phyloP scores from a whole-genome alignment of 2,329 filamentous ascomycete genomes.

The Truncatella angustata region DNA sequence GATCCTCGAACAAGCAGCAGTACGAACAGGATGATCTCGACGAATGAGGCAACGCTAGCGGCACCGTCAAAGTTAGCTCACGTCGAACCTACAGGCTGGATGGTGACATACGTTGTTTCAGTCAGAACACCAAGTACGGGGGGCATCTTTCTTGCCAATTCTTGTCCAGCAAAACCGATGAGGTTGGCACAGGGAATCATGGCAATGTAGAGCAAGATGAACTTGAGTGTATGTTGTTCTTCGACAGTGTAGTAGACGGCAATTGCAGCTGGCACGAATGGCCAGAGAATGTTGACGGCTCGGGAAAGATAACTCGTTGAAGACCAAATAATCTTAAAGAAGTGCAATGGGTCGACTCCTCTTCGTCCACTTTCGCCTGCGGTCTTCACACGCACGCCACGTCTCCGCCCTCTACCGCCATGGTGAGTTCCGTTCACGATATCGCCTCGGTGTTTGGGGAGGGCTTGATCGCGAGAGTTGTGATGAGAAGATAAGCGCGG shows the following conservation, averaged over 20 bases:
- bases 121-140: constrained; percentile 66
- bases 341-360: constrained; percentile 63
- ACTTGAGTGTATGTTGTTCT: constrained; percentile 58
- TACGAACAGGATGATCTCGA: constrained; percentile 83
- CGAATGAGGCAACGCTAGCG: constrained; percentile 64
- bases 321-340: constrained; percentile 61
- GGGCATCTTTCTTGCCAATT: constrained; percentile 71
- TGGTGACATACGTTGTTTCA: constrained; percentile 50
- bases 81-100: not conserved
- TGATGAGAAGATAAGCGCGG: constrained; percentile 5
- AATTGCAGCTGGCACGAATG: constrained; percentile 70
- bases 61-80: not conserved
- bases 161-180: constrained; percentile 71
- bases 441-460: constrained; percentile 11
- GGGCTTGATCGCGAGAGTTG: constrained; percentile 4
- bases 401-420: constrained; percentile 12
- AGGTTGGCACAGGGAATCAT: constrained; percentile 77
- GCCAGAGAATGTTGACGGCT: constrained; percentile 71
- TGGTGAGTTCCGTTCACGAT: constrained; percentile 4
- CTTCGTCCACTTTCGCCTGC: constrained; percentile 66
- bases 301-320: constrained; percentile 64
- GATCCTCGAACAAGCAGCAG: constrained; percentile 69
- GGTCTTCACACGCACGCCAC: constrained; percentile 28
- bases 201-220: constrained; percentile 70
- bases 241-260: constrained; percentile 47